Evolutionary conservation across 768 basidiomycete genomes (phyloP).

Genomic region (Tubosaeta brunneosetosa): DNA sequence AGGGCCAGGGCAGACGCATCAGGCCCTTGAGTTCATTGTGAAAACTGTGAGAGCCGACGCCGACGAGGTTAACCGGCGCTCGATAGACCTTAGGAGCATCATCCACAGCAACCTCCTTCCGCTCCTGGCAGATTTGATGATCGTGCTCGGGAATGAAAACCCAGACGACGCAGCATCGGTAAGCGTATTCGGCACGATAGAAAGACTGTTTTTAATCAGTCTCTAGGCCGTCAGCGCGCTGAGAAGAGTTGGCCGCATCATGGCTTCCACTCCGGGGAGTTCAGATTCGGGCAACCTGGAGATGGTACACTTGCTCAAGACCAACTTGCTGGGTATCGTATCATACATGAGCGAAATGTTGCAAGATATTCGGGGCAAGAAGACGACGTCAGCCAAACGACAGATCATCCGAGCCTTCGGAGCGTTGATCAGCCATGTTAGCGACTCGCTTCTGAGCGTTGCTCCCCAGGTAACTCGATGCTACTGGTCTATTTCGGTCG

Average conservation of each 20-base stretch:
- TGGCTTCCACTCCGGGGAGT: conserved; percentile 22
- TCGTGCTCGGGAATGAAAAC: conserved; percentile 72
- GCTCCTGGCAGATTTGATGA: conserved; percentile 69
- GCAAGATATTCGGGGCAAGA: conserved; percentile 79
- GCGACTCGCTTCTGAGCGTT: conserved; percentile 64
- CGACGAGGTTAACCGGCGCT: conserved; percentile 26
- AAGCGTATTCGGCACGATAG: conserved; percentile 12
- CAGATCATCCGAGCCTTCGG: conserved; percentile 79
- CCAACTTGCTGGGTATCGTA: conserved; percentile 79
- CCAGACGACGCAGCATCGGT: conserved; percentile 42
- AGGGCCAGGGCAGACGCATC: conserved; percentile 49
- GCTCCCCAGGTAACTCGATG: conserved; percentile 72
- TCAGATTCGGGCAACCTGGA: conserved; percentile 32
- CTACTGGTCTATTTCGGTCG: background rate
- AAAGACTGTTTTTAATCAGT: conserved; percentile 33
- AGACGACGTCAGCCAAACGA: conserved; percentile 60
- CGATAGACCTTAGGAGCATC: conserved; percentile 42
- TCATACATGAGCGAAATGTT: conserved; percentile 81
- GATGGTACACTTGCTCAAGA: conserved; percentile 60
- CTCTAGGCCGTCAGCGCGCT: conserved; percentile 45
- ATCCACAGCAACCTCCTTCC: conserved; percentile 65
- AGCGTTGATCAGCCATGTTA: conserved; percentile 63
- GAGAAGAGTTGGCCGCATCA: conserved; percentile 37
- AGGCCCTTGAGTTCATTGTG: conserved; percentile 58
- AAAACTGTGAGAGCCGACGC: conserved; percentile 51